Conservation (phyloP, 306 rosid genomes). For the Carpinus fangiana region DNA sequence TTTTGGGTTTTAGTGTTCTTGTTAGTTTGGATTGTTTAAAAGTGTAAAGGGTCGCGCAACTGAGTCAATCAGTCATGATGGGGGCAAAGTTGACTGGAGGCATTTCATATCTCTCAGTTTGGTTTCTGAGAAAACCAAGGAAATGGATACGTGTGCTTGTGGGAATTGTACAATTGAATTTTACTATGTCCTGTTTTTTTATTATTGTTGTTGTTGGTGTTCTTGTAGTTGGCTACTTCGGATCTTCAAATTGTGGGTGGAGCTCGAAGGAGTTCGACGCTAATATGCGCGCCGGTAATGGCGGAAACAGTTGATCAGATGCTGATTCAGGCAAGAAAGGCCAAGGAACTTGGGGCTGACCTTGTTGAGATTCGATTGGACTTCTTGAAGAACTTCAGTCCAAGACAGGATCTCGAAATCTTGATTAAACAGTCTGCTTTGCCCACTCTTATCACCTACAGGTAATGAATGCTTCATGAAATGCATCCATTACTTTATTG, state of each 20-base stretch:
- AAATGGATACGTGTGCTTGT: neutral
- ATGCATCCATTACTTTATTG: neutral
- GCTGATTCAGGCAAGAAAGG: slow-evolving; percentile 44
- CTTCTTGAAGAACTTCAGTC: slow-evolving; percentile 45
- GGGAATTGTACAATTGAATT: neutral
- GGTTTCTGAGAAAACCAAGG: neutral
- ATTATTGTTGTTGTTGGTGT: neutral
- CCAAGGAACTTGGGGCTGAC: slow-evolving; percentile 52
- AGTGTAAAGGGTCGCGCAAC: neutral
- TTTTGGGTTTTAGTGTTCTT: neutral
- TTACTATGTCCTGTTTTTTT: neutral
- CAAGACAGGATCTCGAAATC: slow-evolving; percentile 37
- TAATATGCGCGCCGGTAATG: slow-evolving; percentile 50
- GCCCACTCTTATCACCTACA: slow-evolving; percentile 52
- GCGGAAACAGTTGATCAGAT: slow-evolving; percentile 44
- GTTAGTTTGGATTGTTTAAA: neutral
- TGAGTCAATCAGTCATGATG: neutral
- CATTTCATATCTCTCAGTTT: neutral
- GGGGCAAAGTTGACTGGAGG: neutral
- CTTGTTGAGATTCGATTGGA: slow-evolving; percentile 56
- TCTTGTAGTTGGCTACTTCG: slow-evolving; percentile 26
- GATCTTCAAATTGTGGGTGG: slow-evolving; percentile 23
- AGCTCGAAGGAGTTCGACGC: slow-evolving; percentile 42
- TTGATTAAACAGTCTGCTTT: slow-evolving; percentile 38
- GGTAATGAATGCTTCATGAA: slow-evolving; percentile 27